Evolutionary conservation across 2,329 filamentous ascomycete genomes (phyloP), one percentile per base, ranked within the genome.

Genomic region (Aspergillus awamori): DNA sequence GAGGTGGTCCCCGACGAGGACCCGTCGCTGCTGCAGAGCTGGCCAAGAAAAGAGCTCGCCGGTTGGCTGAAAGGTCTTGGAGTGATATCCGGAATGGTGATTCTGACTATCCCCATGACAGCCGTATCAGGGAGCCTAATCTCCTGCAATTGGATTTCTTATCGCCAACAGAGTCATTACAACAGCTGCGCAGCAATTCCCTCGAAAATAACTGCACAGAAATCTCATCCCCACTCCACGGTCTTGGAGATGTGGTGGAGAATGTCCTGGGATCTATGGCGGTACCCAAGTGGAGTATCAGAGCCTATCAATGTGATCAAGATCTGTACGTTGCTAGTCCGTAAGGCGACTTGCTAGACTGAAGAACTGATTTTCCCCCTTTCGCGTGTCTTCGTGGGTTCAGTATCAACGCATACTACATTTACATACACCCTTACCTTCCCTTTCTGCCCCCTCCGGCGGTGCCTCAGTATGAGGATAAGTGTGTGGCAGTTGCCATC

Each of bases 361-460:
- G 24, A 7, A 26, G 24, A 7, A 45, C 39, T 26, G 15, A 20
- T 20, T 33, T 45, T 6, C 33, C 30, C 20, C 24, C 24, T 26
- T 26, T 26, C 6, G 24, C 24, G 24, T 26, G 24, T 26, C 24
- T 4, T 7, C 24, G 24, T 4, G 24, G 24, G 4, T 4, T 26
- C 33, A 72, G 70, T 17, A 22, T 63, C 13, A 70, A 72, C 45
- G 67, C 70, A 2, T 71, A 72, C 49, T 72, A 72, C 39, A 63
- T 71, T 2, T 69, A 62, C 48, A 65, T 72, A 47, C 70, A 71
- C 39, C 65, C 67, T 10, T 71, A 70, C 52, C 53, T 71, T 8
- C 69, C 69, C 0, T 26, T 69, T 13, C 58, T 71, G 2, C 70
- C 69, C 0, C 60, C 64, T 4, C 45, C 66, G 2, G 28, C 59